phyloP scores from a whole-genome alignment of 192 early-diverging fungal genomes.

The Pilobolus umbonatus region DNA sequence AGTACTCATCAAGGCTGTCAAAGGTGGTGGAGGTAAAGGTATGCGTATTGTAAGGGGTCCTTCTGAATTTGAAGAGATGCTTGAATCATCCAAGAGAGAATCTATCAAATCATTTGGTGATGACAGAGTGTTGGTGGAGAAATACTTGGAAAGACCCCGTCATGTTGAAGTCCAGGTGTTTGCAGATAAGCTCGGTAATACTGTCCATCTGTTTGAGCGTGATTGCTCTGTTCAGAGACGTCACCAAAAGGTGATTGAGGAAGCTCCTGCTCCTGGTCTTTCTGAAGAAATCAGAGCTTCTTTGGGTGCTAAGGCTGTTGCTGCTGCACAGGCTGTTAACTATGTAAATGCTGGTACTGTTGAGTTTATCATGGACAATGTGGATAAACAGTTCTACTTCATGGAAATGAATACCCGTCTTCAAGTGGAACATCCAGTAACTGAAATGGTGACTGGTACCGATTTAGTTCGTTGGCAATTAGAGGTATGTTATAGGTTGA shows the following conservation, averaged over 20 bases:
- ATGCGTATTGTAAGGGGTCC: conserved; percentile 85
- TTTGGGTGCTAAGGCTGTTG: conserved; percentile 86
- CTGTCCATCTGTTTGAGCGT: conserved; percentile 90
- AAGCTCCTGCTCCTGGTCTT: conserved; percentile 88
- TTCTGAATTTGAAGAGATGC: conserved; percentile 80
- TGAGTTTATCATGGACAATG: conserved; percentile 94
- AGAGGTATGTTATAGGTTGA: conserved; percentile 48
- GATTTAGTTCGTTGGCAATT: conserved; percentile 96
- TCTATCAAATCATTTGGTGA: conserved; percentile 89
- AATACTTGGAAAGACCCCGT: conserved; percentile 80
- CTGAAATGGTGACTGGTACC: conserved; percentile 92
- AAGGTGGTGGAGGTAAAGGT: conserved; percentile 96
- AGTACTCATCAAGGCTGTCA: conserved; percentile 95
- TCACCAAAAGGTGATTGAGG: conserved; percentile 96
- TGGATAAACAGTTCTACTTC: conserved; percentile 86
- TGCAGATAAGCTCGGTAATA: conserved; percentile 84
- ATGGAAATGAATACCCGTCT: conserved; percentile 98
- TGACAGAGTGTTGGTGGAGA: conserved; percentile 86
- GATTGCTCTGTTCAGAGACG: conserved; percentile 94
- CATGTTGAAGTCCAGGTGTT: conserved; percentile 98
- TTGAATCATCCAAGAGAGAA: conserved; percentile 81
- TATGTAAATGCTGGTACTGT: conserved; percentile 96
- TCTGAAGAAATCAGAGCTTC: conserved; percentile 61
- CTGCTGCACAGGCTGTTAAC: conserved; percentile 87
- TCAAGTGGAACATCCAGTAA: conserved; percentile 95